Base-by-base conservation (phyloP, 306 rosid species). In the Myrica gale region DNA sequence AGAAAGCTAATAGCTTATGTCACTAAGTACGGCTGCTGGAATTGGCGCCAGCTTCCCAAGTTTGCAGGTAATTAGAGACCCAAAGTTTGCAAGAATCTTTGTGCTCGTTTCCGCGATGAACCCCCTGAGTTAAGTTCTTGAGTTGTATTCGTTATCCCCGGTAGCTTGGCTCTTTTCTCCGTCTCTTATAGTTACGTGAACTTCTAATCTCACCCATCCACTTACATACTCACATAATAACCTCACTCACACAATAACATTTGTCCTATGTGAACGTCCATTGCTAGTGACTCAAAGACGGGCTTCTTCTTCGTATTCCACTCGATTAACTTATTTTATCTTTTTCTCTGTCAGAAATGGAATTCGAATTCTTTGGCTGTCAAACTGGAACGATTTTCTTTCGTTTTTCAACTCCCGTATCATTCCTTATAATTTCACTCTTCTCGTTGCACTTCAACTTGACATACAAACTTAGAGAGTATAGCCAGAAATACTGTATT, bases 1-100 rank as follows among this genome's bases (percentile, higher is more conserved):
- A 78, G 66, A 19, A 88, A 82, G 84, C 81, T 93, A 52, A 80
- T 74, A 72, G 98, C 96, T 76, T 93, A 91, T 85, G 90, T 93
- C 3, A 87, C 91, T 20, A 83, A 89, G 42, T 91, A 93, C 73
- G 98, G 98, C 45, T 74, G 79, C 65, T 91, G 96, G 96, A 93
- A 93, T 81, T 93, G 98, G 98, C 98, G 98, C 12, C 97, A 91
- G 72, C 89, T 91, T 4, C 98, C 98, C 69, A 88, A 70, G 73
- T 93, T 88, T 85, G 97, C 98, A 69, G 98, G 97, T 92, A 79
- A 52, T 61, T 20, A 69, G 19, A n/a, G 4, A 57, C 12, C 11
- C 20, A 17, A 7, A 8, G 12, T 32, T 4, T 71, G 20, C 5
- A 50, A 50, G 13, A 15, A 51, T 44, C 54, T 54, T 54, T 32